Base-by-base conservation (phyloP, 305 asterid species). In the Solanum hybrid region DNA sequence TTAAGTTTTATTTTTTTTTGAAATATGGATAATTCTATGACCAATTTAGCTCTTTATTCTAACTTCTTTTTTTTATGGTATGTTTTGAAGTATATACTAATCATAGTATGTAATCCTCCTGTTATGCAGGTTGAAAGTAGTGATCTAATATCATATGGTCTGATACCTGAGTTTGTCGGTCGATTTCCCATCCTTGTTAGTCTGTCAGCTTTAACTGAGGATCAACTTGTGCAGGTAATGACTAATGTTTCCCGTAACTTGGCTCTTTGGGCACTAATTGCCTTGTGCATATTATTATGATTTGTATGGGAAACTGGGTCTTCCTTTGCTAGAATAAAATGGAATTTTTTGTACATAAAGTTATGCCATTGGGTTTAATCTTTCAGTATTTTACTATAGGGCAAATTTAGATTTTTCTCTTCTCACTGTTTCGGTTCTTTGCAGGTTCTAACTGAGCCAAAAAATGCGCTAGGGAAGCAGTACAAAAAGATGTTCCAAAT, bases 131-230 rank as follows among this genome's bases (percentile, higher is more conserved):
- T 92, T 91, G 99, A 97, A 91, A 97, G 99, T 92, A 96, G 99
- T 88, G 99, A 97, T 92, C 95, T 97, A 27, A 97, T 97, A 89
- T 96, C 99, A 1, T 97, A 97, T 34, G 99, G 99, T 87, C 93
- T 97, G 91, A 97, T 97, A 91, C 99, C 99, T 1, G 99, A 97
- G 94, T 97, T 97, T 85, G 99, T 97, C 85, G 99, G 99, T 38
- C 95, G 99, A 90, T 97, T 97, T 87, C 99, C 99, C 2, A 91
- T 97, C 89, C 99, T 96, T 86, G 99, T 96, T 90, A 97, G 93
- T 94, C 94, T 97, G 94, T 94, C 94, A 36, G 99, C 99, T 64
- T 97, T 97, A 80, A 94, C 99, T 29, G 99, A 97, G 93, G 92
- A 96, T 78, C 99, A 97, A 93, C 98, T 97, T 29, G 98, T 97